Conservation (phyloP, 768 basidiomycete genomes). For the Leccinum longicurvipes region DNA sequence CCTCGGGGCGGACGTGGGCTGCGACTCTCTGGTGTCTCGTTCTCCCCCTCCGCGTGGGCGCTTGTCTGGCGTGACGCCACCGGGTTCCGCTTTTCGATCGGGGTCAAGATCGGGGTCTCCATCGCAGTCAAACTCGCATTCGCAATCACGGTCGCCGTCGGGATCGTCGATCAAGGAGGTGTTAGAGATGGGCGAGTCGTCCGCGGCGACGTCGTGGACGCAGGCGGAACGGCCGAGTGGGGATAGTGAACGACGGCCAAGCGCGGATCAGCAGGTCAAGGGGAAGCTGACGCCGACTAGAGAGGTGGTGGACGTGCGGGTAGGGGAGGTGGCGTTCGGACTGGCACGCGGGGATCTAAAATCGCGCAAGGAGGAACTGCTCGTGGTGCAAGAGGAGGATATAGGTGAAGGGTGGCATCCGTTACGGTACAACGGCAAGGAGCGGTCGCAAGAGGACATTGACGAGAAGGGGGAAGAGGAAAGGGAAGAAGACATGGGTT, state of each 20-base stretch:
- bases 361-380: conserved; percentile 19
- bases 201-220: conserved; percentile 29
- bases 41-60: not conserved
- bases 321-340: conserved; percentile 8
- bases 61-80: not conserved
- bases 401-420: conserved; percentile 29
- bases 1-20: not conserved
- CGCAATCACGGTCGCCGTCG: conserved; percentile 9
- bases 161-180: conserved; percentile 16
- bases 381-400: conserved; percentile 23
- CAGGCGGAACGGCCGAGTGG: conserved; percentile 8
- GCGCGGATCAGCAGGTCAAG: not conserved
- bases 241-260: conserved; percentile 5
- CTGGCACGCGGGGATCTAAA: conserved; percentile 22
- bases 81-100: not conserved
- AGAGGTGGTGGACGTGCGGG: not conserved
- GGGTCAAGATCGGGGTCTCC: not conserved
- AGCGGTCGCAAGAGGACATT: conserved; percentile 4
- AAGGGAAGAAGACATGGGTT: conserved; percentile 14
- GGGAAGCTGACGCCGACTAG: not conserved
- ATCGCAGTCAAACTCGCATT: not conserved
- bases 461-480: conserved; percentile 2
- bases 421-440: conserved; percentile 12
- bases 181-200: conserved; percentile 19
- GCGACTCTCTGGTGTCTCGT: not conserved